A percentile compares a stretch with the other conserved stretches of the same genome.
These are phyloP conservation scores for Basipetospora chlamydospora DNA, from an alignment of 2,329 filamentous ascomycete species.

Conservation along the genomic window DNA sequence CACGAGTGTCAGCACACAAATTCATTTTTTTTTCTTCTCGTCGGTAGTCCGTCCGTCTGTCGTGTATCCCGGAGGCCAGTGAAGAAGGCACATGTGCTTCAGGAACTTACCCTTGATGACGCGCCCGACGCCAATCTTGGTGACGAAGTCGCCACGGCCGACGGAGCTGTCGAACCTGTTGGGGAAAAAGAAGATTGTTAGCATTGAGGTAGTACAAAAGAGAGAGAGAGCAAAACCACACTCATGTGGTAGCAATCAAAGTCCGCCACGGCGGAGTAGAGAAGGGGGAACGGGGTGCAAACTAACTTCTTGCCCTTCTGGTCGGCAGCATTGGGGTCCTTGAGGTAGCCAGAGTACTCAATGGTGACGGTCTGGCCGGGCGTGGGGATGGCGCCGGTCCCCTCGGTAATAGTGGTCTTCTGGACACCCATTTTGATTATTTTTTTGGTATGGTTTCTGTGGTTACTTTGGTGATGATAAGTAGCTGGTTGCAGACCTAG, in stretches of 20 bases:
- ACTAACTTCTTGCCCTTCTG: conserved; percentile 60
- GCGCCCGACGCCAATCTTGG: conserved; percentile 63
- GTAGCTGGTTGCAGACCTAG: too few species aligned
- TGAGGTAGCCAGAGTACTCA: conserved; percentile 82
- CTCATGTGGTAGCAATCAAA: too few species aligned
- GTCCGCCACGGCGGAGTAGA: too few species aligned
- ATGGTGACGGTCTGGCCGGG: conserved; percentile 65
- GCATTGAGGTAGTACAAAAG: too few species aligned
- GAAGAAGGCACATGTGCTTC: conserved; percentile 3
- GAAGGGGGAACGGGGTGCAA: too few species aligned
- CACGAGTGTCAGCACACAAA: conserved; percentile 1
- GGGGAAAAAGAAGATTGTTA: not conserved
- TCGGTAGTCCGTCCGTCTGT: too few species aligned
- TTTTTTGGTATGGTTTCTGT: too few species aligned
- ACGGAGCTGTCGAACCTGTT: conserved; percentile 79
- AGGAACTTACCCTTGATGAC: conserved; percentile 65
- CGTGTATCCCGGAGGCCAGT: not conserved
- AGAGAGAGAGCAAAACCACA: too few species aligned
- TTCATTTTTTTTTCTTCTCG: not conserved
- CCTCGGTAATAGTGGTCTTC: conserved; percentile 48
- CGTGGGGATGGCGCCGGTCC: conserved; percentile 46
- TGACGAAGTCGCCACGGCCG: conserved; percentile 61
- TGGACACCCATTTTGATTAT: conserved; percentile 57
- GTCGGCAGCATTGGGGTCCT: conserved; percentile 45
- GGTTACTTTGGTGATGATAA: too few species aligned